Evolutionary conservation across 352 stramenopile species (phyloP), one percentile per base, ranked within the genome.

Genomic region (Globisporangium nunn): DNA sequence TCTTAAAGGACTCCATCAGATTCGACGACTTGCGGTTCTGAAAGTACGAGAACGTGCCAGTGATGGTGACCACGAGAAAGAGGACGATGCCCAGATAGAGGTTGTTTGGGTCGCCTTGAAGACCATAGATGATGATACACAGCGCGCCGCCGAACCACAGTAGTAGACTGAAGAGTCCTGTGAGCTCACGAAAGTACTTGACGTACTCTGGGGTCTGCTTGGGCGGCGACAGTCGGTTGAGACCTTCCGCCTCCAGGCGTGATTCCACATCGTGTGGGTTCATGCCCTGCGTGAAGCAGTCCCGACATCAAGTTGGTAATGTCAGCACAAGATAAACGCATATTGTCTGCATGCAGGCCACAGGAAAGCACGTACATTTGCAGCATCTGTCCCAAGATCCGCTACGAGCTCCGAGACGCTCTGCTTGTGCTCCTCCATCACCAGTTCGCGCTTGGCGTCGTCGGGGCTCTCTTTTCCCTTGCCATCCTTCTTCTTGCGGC

Each of bases 391-490:
- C 17, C 69, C 71, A 10, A 91, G 64, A 11, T 91, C 79, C 0
- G 81, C 81, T 3, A 86, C 65, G 8, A 91, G 56, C 49, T 91
- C 81, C 6, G 78, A 63, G 15, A 85, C 61, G 46, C 75, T 84
- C 63, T 85, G 71, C 55, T 89, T 89, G 64, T 91, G 78, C 64
- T 91, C 81, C 49, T 83, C 68, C 81, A 91, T 91, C n/a, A 83
- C 71, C 37, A 91, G 71, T 59, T 91, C 81, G 31, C 81, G 76
- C 62, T 91, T 91, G 59, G 77, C 75, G 49, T 91, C 81, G 41
- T 91, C 81, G 28, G 66, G 47, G 2, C 65, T 70, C 14, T 81
- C 73, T n/a, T 81, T 81, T 8, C 55, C 70, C 15, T 79, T 80
- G 10, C 53, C 68, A 52, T 73, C 65, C 51, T 81, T 80, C 52